Conservation (phyloP, 768 basidiomycete genomes). For the Solioccasus polychromus region DNA sequence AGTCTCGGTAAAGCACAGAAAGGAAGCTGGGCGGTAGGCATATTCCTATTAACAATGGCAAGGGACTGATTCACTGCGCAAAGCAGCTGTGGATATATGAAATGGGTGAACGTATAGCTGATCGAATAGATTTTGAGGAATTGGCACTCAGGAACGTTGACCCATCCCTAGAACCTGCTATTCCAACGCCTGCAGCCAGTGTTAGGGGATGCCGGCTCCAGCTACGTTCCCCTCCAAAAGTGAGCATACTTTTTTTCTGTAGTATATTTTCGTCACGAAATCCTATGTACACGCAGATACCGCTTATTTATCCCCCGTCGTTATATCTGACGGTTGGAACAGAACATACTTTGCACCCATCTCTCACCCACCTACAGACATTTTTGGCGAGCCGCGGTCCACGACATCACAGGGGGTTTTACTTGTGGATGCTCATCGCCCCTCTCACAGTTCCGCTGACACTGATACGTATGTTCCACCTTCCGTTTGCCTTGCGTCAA, state of each 20-base stretch:
- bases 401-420: slow-evolving; percentile 63
- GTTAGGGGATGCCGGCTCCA: slow-evolving; percentile 15
- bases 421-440: slow-evolving; percentile 59
- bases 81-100: slow-evolving; percentile 56
- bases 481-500: neutral
- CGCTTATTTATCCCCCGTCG: slow-evolving; percentile 44
- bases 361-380: slow-evolving; percentile 43
- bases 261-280: neutral
- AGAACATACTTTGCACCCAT: slow-evolving; percentile 29
- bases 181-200: slow-evolving; percentile 27
- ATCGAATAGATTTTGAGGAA: slow-evolving; percentile 80
- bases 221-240: slow-evolving; percentile 9
- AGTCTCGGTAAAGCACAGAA: slow-evolving; percentile 62
- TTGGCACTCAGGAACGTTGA: slow-evolving; percentile 71
- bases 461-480: slow-evolving; percentile 60
- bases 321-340: slow-evolving; percentile 42
- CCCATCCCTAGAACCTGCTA: slow-evolving; percentile 60
- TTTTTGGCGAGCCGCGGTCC: slow-evolving; percentile 57
- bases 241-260: slow-evolving; percentile 1
- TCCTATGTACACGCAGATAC: slow-evolving; percentile 45
- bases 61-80: slow-evolving; percentile 6
- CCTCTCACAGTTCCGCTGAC: slow-evolving; percentile 77
- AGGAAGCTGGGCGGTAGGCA: slow-evolving; percentile 70
- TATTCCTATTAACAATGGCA: slow-evolving; percentile 2
- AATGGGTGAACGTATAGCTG: slow-evolving; percentile 64